Base-by-base conservation (phyloP, 2,329 filamentous ascomycete species). In the Tricladium varicosporioides region DNA sequence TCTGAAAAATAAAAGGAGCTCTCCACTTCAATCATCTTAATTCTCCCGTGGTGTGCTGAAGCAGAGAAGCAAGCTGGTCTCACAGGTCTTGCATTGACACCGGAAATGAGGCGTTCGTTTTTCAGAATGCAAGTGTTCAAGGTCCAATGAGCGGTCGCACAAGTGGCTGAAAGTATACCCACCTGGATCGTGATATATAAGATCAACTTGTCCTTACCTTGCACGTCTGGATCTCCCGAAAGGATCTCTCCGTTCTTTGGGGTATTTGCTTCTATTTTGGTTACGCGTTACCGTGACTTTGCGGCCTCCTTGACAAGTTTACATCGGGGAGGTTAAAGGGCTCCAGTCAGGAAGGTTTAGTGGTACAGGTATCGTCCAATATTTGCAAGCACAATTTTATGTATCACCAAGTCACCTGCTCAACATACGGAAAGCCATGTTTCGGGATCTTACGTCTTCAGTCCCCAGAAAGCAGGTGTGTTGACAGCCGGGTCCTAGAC, bases 101-200 rank as follows among this genome's bases (percentile, higher is more conserved):
- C 70, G 71, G 72, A 74, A 63, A 73, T 73, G 72, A 74, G 63
- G 64, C 67, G 67, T 67, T 67, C 64, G 51, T 50, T 44, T 16
- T 46, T 61, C 32, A 31, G 48, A 44, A 63, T 63, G 60, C 57
- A 58, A 60, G 57, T 61, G 40, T 52, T 60, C 52, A 51, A 50
- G 49, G 48, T 43, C 61, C 57, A 59, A 61, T 61, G 45, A 59
- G 42, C 9, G 11, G 43, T 22, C 15, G 43, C 43, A 11, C 15
- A 13, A 3, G 15, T 46, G 43, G 43, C 18, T 45, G 42, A 18
- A 45, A n/a, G 13, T 18, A 18, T 18, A 45, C 42, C 18, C 14
- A 22, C 5, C 13, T 18, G 13, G 43, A 22, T 16, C 43, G n/a
- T 46, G 43, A 11, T 46, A 46, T 16, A 46, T 46, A 46, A 2